These are phyloP conservation scores for Rhizopogon hawkerae DNA, from an alignment of 1,284 basidiomycete genomes.

Conservation along the genomic window DNA sequence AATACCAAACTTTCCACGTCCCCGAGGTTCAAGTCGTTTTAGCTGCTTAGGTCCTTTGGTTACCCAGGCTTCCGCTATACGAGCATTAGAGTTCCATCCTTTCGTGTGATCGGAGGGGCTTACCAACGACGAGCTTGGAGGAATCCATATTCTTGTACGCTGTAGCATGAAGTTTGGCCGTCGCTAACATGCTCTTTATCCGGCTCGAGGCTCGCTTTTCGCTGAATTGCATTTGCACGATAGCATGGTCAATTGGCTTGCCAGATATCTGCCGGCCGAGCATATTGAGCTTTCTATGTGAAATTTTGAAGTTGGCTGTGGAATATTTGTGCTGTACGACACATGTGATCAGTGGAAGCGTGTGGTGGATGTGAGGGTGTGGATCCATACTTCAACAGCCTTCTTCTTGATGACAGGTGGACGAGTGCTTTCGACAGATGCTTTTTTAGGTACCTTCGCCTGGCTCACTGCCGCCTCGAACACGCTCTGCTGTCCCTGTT, in stretches of 20 bases:
- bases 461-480: slow-evolving; percentile 40
- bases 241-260: slow-evolving; percentile 87
- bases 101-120: slow-evolving; percentile 5
- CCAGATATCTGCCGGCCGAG: slow-evolving; percentile 82
- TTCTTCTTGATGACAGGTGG: slow-evolving; percentile 6
- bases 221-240: slow-evolving; percentile 93
- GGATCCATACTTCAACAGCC: slow-evolving; percentile 5
- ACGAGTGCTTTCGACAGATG: neutral
- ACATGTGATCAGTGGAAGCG: neutral
- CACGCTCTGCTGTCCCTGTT: slow-evolving; percentile 45
- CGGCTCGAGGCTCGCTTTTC: slow-evolving; percentile 83
- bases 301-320: slow-evolving; percentile 89
- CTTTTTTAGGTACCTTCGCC: slow-evolving; percentile 8
- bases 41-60: slow-evolving; percentile 69
- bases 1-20: slow-evolving; percentile 75
- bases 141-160: slow-evolving; percentile 71
- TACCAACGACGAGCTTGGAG: slow-evolving; percentile 76
- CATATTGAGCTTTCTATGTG: slow-evolving; percentile 86
- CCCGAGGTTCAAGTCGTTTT: slow-evolving; percentile 76
- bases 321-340: slow-evolving; percentile 76
- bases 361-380: neutral
- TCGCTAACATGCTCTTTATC: slow-evolving; percentile 81
- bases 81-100: slow-evolving; percentile 7
- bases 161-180: slow-evolving; percentile 81
- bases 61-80: slow-evolving; percentile 84